Percentiles rank a stretch among this genome's conserved stretches.
These are phyloP conservation scores for Melanomma pulvis-pyrius DNA, from an alignment of 495 filamentous ascomycete species.

Conservation along the genomic window DNA sequence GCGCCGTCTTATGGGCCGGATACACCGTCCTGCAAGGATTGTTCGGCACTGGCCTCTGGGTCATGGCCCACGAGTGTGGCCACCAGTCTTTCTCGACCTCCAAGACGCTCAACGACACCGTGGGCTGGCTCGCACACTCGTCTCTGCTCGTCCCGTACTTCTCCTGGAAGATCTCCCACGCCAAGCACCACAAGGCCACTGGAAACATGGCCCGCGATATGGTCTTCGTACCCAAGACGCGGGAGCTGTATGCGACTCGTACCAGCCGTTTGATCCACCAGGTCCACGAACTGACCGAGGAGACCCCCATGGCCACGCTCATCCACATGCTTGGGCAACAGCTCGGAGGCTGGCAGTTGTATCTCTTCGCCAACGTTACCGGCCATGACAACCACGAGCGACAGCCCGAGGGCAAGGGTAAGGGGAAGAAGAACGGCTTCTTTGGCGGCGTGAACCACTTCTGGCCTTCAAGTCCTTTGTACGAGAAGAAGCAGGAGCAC, in stretches of 20 bases:
- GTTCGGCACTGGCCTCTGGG: constrained; percentile 80
- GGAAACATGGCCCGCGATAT: constrained; percentile 95
- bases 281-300: constrained; percentile 84
- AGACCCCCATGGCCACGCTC: constrained; percentile 84
- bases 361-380: constrained; percentile 84
- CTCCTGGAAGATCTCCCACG: constrained; percentile 76
- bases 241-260: constrained; percentile 70
- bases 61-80: constrained; percentile 85
- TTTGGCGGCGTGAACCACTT: constrained; percentile 88
- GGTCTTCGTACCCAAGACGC: constrained; percentile 91
- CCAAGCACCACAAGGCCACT: constrained; percentile 83
- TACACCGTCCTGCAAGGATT: constrained; percentile 78
- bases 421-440: constrained; percentile 82
- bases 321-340: constrained; percentile 77
- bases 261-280: constrained; percentile 74
- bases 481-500: constrained; percentile 77
- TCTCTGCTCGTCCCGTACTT: constrained; percentile 71
- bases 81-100: constrained; percentile 72
- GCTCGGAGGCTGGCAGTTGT: constrained; percentile 86
- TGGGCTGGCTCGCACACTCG: constrained; percentile 70
- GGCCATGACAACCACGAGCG: constrained; percentile 91
- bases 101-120: constrained; percentile 63
- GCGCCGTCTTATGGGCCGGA: constrained; percentile 58
- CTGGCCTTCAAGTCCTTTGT: constrained; percentile 81
- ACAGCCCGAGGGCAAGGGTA: constrained; percentile 68